Evolutionary conservation across 495 filamentous ascomycete species (phyloP), one percentile per base, ranked within the genome.

Genomic region (Articulospora tetracladia): DNA sequence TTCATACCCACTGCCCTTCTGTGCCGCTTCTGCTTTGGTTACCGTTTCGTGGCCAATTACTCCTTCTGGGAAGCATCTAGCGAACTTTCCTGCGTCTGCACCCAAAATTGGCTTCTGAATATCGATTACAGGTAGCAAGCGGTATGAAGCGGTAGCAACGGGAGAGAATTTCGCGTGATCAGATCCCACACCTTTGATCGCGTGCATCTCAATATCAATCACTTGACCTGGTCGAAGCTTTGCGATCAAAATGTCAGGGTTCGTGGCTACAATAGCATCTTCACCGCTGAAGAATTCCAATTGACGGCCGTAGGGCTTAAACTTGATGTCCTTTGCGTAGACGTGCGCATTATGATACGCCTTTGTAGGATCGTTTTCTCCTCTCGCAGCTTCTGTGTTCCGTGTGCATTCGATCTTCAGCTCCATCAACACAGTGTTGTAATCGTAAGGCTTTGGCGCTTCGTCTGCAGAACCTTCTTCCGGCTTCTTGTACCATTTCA

Each of bases 101-200:
- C 93, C 94, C 1, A 94, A 68, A 54, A 99, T 96, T 19, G 95
- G 93, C 58, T 79, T 76, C 41, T 77, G 69, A 66, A 98, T 97
- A 20, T 81, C 78, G 68, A 99, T 98, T 49, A 85, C 83, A 1
- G 95, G 95, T 63, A 99, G 69, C 10, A 99, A 79, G 19, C 95
- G 84, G 75, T 99, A 99, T 39, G 86, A 86, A 10, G 94, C 93
- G 0, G 95, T 96, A 3, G 93, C 93, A 20, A 99, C 95, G 26
- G 95, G 95, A 1, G 91, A 96, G 79, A 93, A 99, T 71, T 99
- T 99, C 50, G 95, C 90, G 73, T 99, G 95, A 75, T 98, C 94
- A 58, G 86, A 87, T 17, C 95, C 95, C 56, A 94, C 87, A 24
- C 95, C 95, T 74, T 97, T 97, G 73, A 93, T 83, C 73, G 90